These are phyloP conservation scores for Lodderomyces margitis DNA, from an alignment of 1,139 yeast species.

Conservation along the genomic window DNA sequence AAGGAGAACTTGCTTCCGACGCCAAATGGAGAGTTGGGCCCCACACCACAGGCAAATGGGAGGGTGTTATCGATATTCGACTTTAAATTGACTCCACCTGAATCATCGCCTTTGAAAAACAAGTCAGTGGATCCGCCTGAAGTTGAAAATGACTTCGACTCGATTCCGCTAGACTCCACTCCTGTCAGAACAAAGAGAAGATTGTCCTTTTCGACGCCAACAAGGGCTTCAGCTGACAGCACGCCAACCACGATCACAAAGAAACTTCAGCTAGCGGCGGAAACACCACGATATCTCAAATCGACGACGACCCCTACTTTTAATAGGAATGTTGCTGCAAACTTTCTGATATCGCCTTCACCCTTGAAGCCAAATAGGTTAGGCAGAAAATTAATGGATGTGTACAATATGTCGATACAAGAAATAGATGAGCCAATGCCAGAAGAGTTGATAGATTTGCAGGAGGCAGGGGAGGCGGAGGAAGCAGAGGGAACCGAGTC, in stretches of 20 bases:
- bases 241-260: conserved; percentile 1
- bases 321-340: not conserved
- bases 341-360: conserved; percentile 44
- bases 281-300: conserved; percentile 35
- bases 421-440: conserved; percentile 12
- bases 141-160: not conserved
- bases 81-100: conserved; percentile 45
- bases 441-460: conserved; percentile 15
- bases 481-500: conserved; percentile 15
- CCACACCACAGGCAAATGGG: conserved; percentile 76
- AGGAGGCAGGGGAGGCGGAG: conserved; percentile 15
- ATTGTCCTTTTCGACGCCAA: conserved; percentile 11
- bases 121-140: conserved; percentile 6
- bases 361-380: conserved; percentile 42
- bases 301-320: conserved; percentile 11
- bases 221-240: conserved; percentile 7
- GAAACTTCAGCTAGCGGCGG: conserved; percentile 10
- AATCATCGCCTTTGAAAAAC: conserved; percentile 39
- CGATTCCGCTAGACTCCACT: conserved; percentile 7
- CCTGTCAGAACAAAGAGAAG: conserved; percentile 2
- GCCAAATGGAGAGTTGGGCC: conserved; percentile 50
- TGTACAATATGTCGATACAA: conserved; percentile 34
- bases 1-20: conserved; percentile 2
- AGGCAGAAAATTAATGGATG: conserved; percentile 34
- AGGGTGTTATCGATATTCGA: conserved; percentile 67